Percentiles rank a stretch among this genome's conserved stretches.
These are phyloP conservation scores for Tulasnella sp. DNA, from an alignment of 768 basidiomycete species.

Conservation along the genomic window DNA sequence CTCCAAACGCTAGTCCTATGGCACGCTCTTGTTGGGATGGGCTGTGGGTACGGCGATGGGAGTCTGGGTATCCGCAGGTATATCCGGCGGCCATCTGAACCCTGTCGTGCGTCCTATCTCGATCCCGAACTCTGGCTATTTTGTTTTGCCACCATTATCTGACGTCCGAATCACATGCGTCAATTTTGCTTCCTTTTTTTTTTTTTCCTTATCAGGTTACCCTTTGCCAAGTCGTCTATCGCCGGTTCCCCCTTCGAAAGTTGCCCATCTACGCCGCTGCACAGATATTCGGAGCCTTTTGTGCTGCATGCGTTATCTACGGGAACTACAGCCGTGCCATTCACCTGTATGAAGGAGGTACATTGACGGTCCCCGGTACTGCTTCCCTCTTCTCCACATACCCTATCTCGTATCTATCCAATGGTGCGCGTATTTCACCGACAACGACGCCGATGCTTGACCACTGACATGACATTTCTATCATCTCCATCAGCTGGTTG, in stretches of 20 bases:
- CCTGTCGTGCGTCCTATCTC: slow-evolving; percentile 9
- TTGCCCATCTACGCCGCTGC: slow-evolving; percentile 49
- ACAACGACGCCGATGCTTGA: background rate
- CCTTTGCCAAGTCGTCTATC: slow-evolving; percentile 11
- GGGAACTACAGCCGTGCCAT: slow-evolving; percentile 53
- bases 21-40: slow-evolving; percentile 18
- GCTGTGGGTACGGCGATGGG: slow-evolving; percentile 15
- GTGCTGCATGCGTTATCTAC: slow-evolving; percentile 52
- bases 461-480: background rate
- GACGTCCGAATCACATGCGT: background rate
- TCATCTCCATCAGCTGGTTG: slow-evolving; percentile 26
- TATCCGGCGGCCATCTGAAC: slow-evolving; percentile 17
- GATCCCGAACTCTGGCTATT: background rate
- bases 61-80: slow-evolving; percentile 14
- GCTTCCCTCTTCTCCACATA: slow-evolving; percentile 52
- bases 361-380: slow-evolving; percentile 32
- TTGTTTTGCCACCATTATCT: too few relatives aligned
- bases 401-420: slow-evolving; percentile 24
- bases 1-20: background rate
- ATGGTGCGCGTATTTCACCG: slow-evolving; percentile 28
- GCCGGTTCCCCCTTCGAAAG: slow-evolving; percentile 18
- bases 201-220: slow-evolving; percentile 4
- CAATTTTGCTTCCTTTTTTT: background rate
- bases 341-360: slow-evolving; percentile 40
- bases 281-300: slow-evolving; percentile 54